These are phyloP conservation scores for Bathelium albidoporum DNA, from an alignment of 495 filamentous ascomycete genomes.

Conservation along the genomic window DNA sequence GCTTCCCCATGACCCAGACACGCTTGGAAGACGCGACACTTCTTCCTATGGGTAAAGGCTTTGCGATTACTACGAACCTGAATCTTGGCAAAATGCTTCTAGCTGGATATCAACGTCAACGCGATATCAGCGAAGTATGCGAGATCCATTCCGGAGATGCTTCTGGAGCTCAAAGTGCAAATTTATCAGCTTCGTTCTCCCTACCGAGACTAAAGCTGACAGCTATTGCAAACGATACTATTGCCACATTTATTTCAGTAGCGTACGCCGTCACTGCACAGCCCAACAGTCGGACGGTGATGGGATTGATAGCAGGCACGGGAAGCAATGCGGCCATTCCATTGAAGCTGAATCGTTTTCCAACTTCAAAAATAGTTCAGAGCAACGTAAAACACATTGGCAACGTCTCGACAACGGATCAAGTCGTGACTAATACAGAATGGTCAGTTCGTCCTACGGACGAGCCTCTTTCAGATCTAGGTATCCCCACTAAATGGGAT, in stretches of 20 bases:
- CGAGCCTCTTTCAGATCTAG: constrained; percentile 22
- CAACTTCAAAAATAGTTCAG: constrained; percentile 28
- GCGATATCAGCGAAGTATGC: not conserved
- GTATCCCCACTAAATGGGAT: constrained; percentile 35
- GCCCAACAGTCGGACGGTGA: constrained; percentile 25
- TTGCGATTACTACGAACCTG: constrained; percentile 49
- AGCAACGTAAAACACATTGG: constrained; percentile 26
- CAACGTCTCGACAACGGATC: constrained; percentile 30
- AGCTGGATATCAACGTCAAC: constrained; percentile 31
- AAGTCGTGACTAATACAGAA: constrained; percentile 75
- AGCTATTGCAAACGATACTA: constrained; percentile 36
- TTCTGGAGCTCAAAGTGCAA: not conserved
- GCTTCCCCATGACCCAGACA: constrained; percentile 56
- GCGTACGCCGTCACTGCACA: constrained; percentile 26
- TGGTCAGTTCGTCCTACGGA: constrained; percentile 34
- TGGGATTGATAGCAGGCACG: constrained; percentile 37
- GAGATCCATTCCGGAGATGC: not conserved
- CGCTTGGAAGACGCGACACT: constrained; percentile 47
- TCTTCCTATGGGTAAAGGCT: constrained; percentile 59
- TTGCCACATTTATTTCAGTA: constrained; percentile 32
- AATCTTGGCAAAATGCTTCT: constrained; percentile 46
- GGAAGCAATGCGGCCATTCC: constrained; percentile 34
- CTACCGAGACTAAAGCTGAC: constrained; percentile 19
- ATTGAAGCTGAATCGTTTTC: constrained; percentile 6
- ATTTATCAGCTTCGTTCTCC: not conserved